phyloP scores from a whole-genome alignment of 2,329 filamentous ascomycete genomes.

The Colletotrichum sp. region DNA sequence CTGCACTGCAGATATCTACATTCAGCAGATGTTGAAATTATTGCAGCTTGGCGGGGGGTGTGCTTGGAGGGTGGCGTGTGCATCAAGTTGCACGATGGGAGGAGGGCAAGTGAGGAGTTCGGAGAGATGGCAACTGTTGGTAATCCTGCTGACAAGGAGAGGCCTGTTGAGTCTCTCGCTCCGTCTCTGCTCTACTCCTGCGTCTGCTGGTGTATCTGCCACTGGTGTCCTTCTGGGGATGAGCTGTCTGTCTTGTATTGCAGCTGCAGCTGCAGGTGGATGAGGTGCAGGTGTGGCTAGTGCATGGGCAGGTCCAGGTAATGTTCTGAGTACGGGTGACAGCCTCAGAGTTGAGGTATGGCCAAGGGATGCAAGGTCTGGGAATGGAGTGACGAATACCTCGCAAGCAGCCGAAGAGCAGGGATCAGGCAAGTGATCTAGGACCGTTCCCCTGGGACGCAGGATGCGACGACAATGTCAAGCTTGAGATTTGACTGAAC shows the following conservation, averaged over 20 bases:
- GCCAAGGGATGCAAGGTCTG: slow-evolving; percentile 3
- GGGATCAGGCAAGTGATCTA: slow-evolving; percentile 6
- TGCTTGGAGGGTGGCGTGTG: slow-evolving; percentile 1
- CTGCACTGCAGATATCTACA: slow-evolving; percentile 13
- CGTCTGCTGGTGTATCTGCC: not conserved
- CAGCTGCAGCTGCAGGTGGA: not conserved
- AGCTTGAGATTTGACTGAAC: not conserved
- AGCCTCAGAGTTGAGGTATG: not conserved
- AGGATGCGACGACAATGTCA: slow-evolving; percentile 6
- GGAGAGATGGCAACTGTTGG: not conserved
- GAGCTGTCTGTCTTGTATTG: not conserved
- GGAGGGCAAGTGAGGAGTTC: not conserved
- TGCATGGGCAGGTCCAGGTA: not conserved
- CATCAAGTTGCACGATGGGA: not conserved
- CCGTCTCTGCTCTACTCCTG: not conserved
- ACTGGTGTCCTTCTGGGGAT: not conserved
- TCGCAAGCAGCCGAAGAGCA: slow-evolving; percentile 20
- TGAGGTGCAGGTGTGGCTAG: not conserved
- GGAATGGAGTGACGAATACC: not conserved
- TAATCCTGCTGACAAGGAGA: not conserved
- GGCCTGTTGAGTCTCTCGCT: not conserved
- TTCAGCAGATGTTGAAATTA: slow-evolving; percentile 2
- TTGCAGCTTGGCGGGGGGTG: not conserved
- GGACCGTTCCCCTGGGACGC: not conserved
- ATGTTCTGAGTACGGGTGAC: not conserved